A percentile compares a stretch with the other conserved stretches of the same genome.
Conservation (phyloP, 257 asterid genomes). For the Hygrophila difformis region DNA sequence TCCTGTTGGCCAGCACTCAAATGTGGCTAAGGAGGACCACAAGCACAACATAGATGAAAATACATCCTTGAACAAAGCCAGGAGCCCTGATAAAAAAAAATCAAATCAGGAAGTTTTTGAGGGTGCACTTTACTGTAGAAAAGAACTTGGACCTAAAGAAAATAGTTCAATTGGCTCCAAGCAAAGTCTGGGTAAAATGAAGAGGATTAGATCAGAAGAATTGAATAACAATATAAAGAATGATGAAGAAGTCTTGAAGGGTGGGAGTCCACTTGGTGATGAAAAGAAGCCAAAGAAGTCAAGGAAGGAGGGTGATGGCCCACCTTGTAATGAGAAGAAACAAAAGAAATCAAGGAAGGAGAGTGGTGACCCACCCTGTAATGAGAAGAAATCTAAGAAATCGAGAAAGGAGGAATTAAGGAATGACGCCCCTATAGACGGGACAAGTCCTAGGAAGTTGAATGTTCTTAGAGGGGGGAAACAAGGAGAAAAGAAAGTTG, state of each 20-base stretch:
- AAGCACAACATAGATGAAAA: conserved; percentile 20
- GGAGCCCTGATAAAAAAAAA: conserved; percentile 19
- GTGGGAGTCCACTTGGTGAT: conserved; percentile 10
- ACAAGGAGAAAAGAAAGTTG: not conserved
- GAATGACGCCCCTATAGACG: not conserved
- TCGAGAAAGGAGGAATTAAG: conserved; percentile 15
- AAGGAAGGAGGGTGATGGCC: conserved; percentile 8
- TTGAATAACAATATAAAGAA: conserved; percentile 1
- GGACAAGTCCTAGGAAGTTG: conserved; percentile 29
- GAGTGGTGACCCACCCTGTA: no score
- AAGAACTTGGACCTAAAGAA: conserved; percentile 12
- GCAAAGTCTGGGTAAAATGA: conserved; percentile 21
- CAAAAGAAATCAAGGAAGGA: conserved; percentile 21
- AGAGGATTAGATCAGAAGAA: conserved; percentile 17
- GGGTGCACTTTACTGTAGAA: conserved; percentile 4
- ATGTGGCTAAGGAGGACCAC: conserved; percentile 23
- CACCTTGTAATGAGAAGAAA: conserved; percentile 16
- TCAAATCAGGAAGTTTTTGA: conserved; percentile 15
- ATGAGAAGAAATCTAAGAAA: conserved; percentile 10
- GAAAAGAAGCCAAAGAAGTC: conserved; percentile 19
- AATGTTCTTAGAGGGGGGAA: not conserved
- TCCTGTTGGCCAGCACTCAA: conserved; percentile 22
- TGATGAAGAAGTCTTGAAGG: conserved; percentile 11
- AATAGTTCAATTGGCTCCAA: conserved; percentile 10
- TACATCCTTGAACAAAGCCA: conserved; percentile 14